These are phyloP conservation scores for Candida cerambycidarum DNA, from an alignment of 805 yeast genomes.

Conservation along the genomic window DNA sequence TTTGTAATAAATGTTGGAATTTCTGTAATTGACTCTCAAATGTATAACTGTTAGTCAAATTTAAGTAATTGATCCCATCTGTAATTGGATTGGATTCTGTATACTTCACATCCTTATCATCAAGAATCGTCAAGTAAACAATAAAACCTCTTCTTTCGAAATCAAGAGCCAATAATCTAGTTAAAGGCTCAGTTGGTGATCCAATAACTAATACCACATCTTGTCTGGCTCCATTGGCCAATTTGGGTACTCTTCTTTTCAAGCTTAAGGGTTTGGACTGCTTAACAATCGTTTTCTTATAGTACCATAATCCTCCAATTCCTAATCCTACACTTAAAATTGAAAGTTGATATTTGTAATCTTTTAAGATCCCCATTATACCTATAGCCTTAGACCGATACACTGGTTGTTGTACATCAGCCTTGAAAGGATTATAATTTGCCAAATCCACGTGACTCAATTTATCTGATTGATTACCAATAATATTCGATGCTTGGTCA, in stretches of 20 bases:
- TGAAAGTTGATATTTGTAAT: slow-evolving; percentile 12
- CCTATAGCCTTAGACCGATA: background rate
- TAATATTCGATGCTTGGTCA: slow-evolving; percentile 19
- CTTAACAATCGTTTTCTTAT: background rate
- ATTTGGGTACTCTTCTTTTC: slow-evolving; percentile 58
- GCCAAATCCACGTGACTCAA: slow-evolving; percentile 14
- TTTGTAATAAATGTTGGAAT: slow-evolving; percentile 48
- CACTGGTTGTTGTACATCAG: background rate
- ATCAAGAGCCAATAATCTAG: slow-evolving; percentile 68
- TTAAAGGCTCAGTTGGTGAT: slow-evolving; percentile 71
- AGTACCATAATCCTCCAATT: slow-evolving; percentile 10
- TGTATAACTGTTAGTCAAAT: slow-evolving; percentile 47
- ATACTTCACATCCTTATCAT: slow-evolving; percentile 54
- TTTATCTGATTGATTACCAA: slow-evolving; percentile 24
- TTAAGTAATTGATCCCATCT: slow-evolving; percentile 67
- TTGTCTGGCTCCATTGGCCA: slow-evolving; percentile 68
- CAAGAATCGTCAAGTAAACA: slow-evolving; percentile 72
- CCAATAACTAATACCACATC: slow-evolving; percentile 78
- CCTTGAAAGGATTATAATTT: slow-evolving; percentile 14
- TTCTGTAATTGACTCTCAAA: slow-evolving; percentile 49
- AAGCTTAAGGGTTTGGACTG: slow-evolving; percentile 1
- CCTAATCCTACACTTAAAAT: slow-evolving; percentile 30
- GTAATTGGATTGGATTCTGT: slow-evolving; percentile 57
- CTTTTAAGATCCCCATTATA: slow-evolving; percentile 1
- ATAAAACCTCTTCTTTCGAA: slow-evolving; percentile 78